These are phyloP conservation scores for Diaporthe amygdali DNA, from an alignment of 2,329 filamentous ascomycete genomes.

Conservation along the genomic window DNA sequence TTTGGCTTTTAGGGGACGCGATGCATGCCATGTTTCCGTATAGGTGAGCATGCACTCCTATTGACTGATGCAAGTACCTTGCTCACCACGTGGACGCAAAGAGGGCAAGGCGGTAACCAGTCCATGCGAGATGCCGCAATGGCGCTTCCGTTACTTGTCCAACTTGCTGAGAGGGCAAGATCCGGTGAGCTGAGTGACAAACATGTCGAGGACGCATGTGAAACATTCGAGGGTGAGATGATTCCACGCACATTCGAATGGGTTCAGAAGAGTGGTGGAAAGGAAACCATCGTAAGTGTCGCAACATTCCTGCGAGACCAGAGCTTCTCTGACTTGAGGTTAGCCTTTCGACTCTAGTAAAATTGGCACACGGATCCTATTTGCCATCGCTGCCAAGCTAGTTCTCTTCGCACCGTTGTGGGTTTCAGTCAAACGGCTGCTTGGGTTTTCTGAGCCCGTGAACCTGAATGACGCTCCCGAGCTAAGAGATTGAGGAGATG, in stretches of 20 bases:
- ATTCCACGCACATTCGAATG: neutral
- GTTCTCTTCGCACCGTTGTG: neutral
- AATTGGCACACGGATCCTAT: neutral
- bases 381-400: neutral
- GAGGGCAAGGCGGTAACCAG: neutral
- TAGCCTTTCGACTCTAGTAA: slow-evolving; percentile 1
- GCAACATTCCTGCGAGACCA: too few relatives aligned
- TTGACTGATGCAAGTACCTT: too few relatives aligned
- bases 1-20: neutral
- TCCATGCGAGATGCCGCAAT: neutral
- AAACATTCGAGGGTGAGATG: neutral
- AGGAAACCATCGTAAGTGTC: neutral
- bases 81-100: neutral
- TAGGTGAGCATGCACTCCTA: neutral
- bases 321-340: neutral
- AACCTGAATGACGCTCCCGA: neutral
- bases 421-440: neutral
- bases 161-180: neutral
- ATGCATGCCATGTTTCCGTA: slow-evolving; percentile 1
- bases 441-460: neutral
- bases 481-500: neutral
- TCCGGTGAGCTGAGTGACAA: neutral
- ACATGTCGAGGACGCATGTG: neutral
- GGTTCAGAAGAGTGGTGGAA: neutral
- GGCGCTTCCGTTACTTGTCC: neutral